Percentiles rank a stretch among this genome's conserved stretches.
Conservation (phyloP, 768 basidiomycete species). For the Mycena capillaripes region DNA sequence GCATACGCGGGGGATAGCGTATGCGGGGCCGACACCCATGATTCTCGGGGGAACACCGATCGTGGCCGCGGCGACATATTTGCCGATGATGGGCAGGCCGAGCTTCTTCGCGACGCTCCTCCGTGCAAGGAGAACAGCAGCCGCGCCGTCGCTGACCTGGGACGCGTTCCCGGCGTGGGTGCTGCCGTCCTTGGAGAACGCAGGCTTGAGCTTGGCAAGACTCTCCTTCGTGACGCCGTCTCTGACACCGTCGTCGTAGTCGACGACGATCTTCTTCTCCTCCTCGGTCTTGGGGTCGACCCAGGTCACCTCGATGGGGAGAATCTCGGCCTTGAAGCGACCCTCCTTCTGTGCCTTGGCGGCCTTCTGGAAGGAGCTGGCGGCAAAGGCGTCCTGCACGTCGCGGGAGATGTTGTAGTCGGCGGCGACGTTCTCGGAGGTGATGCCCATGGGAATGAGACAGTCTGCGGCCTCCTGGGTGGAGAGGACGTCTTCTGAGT, state of each 20-base stretch:
- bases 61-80: constrained; percentile 78
- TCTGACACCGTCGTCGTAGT: constrained; percentile 88
- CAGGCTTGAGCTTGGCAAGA: constrained; percentile 87
- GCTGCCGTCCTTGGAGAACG: constrained; percentile 80
- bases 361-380: constrained; percentile 88
- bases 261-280: constrained; percentile 76
- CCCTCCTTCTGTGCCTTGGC: constrained; percentile 84
- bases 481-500: constrained; percentile 74
- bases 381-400: constrained; percentile 89
- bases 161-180: constrained; percentile 92
- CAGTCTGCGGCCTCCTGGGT: constrained; percentile 85
- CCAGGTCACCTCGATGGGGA: constrained; percentile 80
- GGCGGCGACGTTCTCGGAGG: constrained; percentile 92
- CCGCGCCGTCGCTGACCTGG: constrained; percentile 94
- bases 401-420: constrained; percentile 82
- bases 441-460: constrained; percentile 91
- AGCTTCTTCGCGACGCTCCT: constrained; percentile 86
- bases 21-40: constrained; percentile 94
- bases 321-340: constrained; percentile 86
- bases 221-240: constrained; percentile 87
- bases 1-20: constrained; percentile 80
- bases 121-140: constrained; percentile 87
- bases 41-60: constrained; percentile 89
- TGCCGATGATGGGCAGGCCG: constrained; percentile 89
- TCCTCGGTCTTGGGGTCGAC: constrained; percentile 83